Conservation (phyloP, 78 protist genomes). For the Dictyostelium capitatum region DNA sequence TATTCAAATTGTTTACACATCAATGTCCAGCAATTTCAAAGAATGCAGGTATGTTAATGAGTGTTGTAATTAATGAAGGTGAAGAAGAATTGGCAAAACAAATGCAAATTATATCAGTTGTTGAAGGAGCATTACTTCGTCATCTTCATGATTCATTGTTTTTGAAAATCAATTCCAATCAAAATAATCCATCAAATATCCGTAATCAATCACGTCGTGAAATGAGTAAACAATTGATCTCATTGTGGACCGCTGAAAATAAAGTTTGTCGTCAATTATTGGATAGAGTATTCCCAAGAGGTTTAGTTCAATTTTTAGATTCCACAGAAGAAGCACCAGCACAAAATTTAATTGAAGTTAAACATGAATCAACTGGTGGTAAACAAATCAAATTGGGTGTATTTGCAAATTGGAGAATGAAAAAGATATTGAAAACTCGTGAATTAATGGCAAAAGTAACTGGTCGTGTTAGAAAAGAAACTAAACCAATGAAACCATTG, state of each 20-base stretch:
- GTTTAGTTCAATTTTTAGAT: slow-evolving; percentile 79
- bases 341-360: neutral
- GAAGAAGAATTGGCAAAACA: slow-evolving; percentile 49
- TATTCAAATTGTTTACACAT: slow-evolving; percentile 81
- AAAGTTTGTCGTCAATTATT: slow-evolving; percentile 53
- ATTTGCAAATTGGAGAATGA: slow-evolving; percentile 80
- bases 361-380: slow-evolving; percentile 34
- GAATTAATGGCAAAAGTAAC: slow-evolving; percentile 62
- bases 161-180: neutral
- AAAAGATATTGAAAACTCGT: slow-evolving; percentile 53
- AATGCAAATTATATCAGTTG: slow-evolving; percentile 85
- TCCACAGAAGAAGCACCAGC: slow-evolving; percentile 75
- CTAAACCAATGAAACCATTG: slow-evolving; percentile 28
- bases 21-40: slow-evolving; percentile 89
- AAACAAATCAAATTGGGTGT: slow-evolving; percentile 46
- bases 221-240: slow-evolving; percentile 62
- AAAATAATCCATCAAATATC: slow-evolving; percentile 24
- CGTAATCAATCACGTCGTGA: slow-evolving; percentile 38
- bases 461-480: slow-evolving; percentile 33
- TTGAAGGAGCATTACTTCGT: slow-evolving; percentile 85
- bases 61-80: slow-evolving; percentile 89
- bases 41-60: slow-evolving; percentile 91
- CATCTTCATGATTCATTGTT: slow-evolving; percentile 82
- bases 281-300: slow-evolving; percentile 81
- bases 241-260: slow-evolving; percentile 85